phyloP scores from a whole-genome alignment of 2,329 filamentous ascomycete species.

The Ophiostoma himal-ulmi region DNA sequence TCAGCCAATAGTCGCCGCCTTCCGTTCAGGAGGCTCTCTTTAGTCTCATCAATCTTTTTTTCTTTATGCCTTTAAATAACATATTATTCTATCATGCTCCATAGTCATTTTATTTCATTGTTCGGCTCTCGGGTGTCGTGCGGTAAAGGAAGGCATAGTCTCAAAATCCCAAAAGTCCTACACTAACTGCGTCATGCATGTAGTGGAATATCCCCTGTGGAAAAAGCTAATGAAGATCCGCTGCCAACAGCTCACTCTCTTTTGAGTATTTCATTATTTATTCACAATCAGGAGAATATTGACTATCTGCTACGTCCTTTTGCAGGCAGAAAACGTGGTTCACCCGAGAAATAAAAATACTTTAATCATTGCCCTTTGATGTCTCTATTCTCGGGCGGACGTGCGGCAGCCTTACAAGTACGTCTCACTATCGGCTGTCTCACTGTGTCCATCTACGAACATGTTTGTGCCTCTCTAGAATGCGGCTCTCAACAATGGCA shows the following conservation, averaged over 20 bases:
- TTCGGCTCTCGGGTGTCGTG: conserved; percentile 21
- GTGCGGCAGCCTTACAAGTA: background rate
- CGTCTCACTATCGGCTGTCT: background rate
- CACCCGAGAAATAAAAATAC: conserved; percentile 1
- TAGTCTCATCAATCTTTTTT: background rate
- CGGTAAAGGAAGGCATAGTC: conserved; percentile 8
- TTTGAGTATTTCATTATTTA: background rate
- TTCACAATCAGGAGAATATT: background rate
- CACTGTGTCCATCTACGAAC: background rate
- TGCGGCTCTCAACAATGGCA: conserved; percentile 11
- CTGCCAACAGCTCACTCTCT: background rate
- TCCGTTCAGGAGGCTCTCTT: background rate
- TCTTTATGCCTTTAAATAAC: background rate
- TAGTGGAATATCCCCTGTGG: background rate
- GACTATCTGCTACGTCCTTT: background rate
- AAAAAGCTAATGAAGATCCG: background rate
- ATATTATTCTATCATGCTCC: background rate
- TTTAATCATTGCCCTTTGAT: background rate
- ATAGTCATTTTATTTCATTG: background rate
- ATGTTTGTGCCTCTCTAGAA: background rate
- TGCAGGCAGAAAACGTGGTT: background rate
- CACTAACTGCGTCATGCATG: conserved; percentile 16
- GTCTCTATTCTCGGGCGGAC: conserved; percentile 7
- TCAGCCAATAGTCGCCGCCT: background rate
- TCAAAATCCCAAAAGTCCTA: conserved; percentile 12